Evolutionary conservation across 1,284 basidiomycete species (phyloP), one percentile per base, ranked within the genome.

Genomic region (Tilletia indica): DNA sequence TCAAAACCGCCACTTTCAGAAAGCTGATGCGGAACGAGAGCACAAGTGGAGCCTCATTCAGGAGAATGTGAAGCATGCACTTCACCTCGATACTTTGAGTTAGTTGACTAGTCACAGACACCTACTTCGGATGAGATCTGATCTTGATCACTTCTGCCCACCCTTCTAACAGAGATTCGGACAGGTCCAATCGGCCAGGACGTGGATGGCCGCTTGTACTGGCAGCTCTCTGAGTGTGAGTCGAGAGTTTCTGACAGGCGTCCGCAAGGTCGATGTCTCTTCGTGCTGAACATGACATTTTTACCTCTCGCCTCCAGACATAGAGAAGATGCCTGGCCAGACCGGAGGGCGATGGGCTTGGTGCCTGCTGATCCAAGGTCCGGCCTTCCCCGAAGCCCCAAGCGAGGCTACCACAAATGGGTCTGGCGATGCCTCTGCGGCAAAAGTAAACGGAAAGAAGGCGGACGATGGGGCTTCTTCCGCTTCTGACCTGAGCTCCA

Each of bases 131-230:
- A 14, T 25, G 25, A 31, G 4, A 25, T 8, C 25, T 19, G 34
- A 25, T 36, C 12, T 34, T 36, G 19, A 61, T 9, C 38, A 64
- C 39, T 39, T 39, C 61, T 21, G 11, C 21, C 21, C 51, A 54
- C 12, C 42, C 9, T 45, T 45, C 42, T 45, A 14, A 31, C 45
- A 39, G 54, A 45, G 49, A 21, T 68, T n/a, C 68, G 73, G 16
- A 68, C 70, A 21, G 74, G 74, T 2, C 73, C 74, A 12, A 58
- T 76, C 48, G 74, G 74, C 31, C 51, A 64, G 36, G 74, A 76
- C 68, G 45, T 67, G 12, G 67, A 71, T 14, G 74, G 74, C 3
- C 69, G 69, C 39, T 69, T 68, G 68, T 76, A 74, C 58, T 76
- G 74, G 74, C 74, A 76, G 42, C 67, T 76, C 21, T 68, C 71